Percentiles rank a stretch among this genome's conserved stretches.
Evolutionary conservation across 2,329 filamentous ascomycete species (phyloP).

Genomic region (Xylariaceae sp.): DNA sequence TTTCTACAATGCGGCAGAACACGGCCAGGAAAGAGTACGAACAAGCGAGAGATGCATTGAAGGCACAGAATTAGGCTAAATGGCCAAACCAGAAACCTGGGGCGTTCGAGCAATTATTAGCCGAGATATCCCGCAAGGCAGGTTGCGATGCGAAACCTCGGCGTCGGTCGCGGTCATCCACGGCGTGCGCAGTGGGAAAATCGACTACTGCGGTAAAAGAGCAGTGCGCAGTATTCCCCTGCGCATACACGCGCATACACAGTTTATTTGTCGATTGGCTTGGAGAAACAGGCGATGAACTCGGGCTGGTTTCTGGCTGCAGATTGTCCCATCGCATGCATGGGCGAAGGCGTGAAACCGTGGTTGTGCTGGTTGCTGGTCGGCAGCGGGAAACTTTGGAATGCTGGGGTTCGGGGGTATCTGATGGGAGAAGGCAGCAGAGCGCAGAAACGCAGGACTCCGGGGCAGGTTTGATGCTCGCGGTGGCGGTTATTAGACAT

Average conservation of each 20-base stretch:
- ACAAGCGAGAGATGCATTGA: constrained; percentile 31
- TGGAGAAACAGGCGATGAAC: constrained; percentile 4
- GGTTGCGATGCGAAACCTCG: constrained; percentile 1
- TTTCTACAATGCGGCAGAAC: constrained; percentile 30
- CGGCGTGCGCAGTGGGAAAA: constrained; percentile 4
- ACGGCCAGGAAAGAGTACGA: constrained; percentile 26
- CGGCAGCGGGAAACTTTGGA: constrained; percentile 10
- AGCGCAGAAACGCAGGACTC: constrained; percentile 1
- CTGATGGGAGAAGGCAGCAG: constrained; percentile 1
- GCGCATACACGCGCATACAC: neutral
- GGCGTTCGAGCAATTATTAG: constrained; percentile 1
- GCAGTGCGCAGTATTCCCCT: neutral
- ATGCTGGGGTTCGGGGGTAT: neutral
- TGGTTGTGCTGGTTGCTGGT: constrained; percentile 12
- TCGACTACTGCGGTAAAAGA: constrained; percentile 1
- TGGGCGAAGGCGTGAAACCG: constrained; percentile 2
- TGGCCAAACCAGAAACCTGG: constrained; percentile 2
- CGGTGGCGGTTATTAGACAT: neutral
- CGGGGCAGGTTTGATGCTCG: constrained; percentile 8
- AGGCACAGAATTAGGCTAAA: constrained; percentile 9
- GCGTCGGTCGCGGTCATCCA: constrained; percentile 6
- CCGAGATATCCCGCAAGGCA: neutral
- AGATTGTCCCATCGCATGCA: constrained; percentile 10
- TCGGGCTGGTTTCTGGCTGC: constrained; percentile 3
- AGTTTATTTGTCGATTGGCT: constrained; percentile 4